These are phyloP conservation scores for Cordyceps militaris DNA, from an alignment of 2,329 filamentous ascomycete species.

Conservation along the genomic window DNA sequence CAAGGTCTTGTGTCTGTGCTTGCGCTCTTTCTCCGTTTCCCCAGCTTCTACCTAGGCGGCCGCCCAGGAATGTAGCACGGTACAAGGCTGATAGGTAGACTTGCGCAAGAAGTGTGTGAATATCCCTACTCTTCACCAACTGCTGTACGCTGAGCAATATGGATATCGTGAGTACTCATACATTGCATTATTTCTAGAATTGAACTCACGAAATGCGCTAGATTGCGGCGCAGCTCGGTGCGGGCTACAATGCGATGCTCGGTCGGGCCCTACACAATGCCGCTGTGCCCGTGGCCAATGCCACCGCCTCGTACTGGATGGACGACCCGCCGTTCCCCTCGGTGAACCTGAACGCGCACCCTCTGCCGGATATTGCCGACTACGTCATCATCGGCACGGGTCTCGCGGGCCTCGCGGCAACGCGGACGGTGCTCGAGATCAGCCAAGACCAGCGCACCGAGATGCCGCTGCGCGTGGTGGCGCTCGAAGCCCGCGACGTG, in stretches of 20 bases:
- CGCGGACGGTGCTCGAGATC: slow-evolving; percentile 23
- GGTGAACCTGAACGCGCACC: slow-evolving; percentile 27
- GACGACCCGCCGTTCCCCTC: slow-evolving; percentile 35
- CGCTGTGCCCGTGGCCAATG: slow-evolving; percentile 34
- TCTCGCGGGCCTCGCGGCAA: slow-evolving; percentile 37
- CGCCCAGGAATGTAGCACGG: too few relatives aligned
- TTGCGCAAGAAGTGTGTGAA: too few relatives aligned
- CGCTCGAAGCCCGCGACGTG: slow-evolving; percentile 43
- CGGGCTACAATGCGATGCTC: slow-evolving; percentile 21
- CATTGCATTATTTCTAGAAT: too few relatives aligned
- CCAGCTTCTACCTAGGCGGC: too few relatives aligned
- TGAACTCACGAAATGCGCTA: too few relatives aligned
- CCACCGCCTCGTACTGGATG: slow-evolving; percentile 41
- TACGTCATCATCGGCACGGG: slow-evolving; percentile 49
- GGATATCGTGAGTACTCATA: too few relatives aligned
- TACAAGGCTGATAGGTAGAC: too few relatives aligned
- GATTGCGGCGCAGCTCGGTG: background rate
- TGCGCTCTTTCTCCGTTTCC: too few relatives aligned
- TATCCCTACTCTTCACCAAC: too few relatives aligned
- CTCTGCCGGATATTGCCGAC: slow-evolving; percentile 35
- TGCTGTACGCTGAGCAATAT: too few relatives aligned
- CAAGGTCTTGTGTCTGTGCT: too few relatives aligned
- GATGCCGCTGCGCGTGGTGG: slow-evolving; percentile 27
- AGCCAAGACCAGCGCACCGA: slow-evolving; percentile 11
- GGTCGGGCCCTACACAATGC: slow-evolving; percentile 27